Evolutionary conservation across 2,329 filamentous ascomycete species (phyloP).

Genomic region (Knufia petricola): DNA sequence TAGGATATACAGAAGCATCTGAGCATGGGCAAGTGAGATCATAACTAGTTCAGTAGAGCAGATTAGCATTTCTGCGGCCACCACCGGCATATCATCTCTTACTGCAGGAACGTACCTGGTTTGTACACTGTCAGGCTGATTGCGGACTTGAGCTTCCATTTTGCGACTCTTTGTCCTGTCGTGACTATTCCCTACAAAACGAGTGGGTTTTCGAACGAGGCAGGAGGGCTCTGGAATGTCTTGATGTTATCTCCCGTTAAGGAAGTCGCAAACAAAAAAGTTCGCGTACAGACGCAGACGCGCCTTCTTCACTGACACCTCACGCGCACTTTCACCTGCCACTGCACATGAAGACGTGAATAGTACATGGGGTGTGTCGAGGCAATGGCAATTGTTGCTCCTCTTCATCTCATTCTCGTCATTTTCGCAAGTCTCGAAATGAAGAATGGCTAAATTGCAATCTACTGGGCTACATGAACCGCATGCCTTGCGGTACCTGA

Average conservation of each 20-base stretch:
- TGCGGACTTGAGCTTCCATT: constrained; percentile 30
- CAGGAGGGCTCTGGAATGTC: neutral
- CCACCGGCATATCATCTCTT: neutral
- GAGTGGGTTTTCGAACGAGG: too few species aligned
- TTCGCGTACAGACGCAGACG: constrained; percentile 4
- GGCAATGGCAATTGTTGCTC: neutral
- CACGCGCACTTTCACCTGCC: neutral
- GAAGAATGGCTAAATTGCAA: constrained; percentile 73
- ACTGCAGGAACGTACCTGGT: constrained; percentile 29
- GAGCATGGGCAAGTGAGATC: constrained; percentile 50
- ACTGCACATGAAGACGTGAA: too few species aligned
- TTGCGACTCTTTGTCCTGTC: constrained; percentile 8
- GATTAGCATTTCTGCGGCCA: constrained; percentile 8
- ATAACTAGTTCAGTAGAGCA: constrained; percentile 38
- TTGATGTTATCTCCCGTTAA: neutral
- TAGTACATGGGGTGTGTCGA: neutral
- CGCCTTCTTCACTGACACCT: neutral
- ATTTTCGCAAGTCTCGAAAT: neutral
- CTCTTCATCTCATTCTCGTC: neutral
- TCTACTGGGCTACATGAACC: constrained; percentile 89
- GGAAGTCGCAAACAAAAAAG: neutral
- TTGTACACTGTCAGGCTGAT: constrained; percentile 33
- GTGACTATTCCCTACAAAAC: too few species aligned
- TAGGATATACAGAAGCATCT: constrained; percentile 48
- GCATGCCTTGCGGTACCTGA: constrained; percentile 69